phyloP scores from a whole-genome alignment of 1,284 basidiomycete species.

The Leccinum fuscescens region DNA sequence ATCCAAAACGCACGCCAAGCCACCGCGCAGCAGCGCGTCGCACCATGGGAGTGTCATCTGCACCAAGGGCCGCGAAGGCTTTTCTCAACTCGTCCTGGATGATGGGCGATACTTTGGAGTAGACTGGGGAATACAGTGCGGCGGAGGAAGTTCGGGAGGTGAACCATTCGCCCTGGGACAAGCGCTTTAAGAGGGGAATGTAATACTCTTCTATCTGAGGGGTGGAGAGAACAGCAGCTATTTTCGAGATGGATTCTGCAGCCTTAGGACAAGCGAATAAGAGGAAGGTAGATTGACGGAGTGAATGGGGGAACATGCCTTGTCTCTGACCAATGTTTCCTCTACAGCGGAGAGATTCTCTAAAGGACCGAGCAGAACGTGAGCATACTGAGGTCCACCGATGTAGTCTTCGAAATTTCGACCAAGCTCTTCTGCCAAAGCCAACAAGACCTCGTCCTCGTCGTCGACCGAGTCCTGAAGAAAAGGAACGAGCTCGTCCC shows the following conservation, averaged over 20 bases:
- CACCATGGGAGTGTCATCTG: slow-evolving; percentile 99
- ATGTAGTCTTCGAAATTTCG: slow-evolving; percentile 92
- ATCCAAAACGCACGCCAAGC: slow-evolving; percentile 73
- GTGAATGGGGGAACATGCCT: slow-evolving; percentile 52
- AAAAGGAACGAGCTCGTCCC: slow-evolving; percentile 96
- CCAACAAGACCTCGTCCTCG: slow-evolving; percentile 97
- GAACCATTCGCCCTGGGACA: slow-evolving; percentile 98
- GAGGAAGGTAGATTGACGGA: slow-evolving; percentile 7
- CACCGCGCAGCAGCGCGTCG: slow-evolving; percentile 94
- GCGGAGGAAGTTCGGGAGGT: slow-evolving; percentile 98
- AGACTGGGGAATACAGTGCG: slow-evolving; percentile 92
- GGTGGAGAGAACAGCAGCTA: slow-evolving; percentile 77
- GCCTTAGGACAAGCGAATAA: slow-evolving; percentile 55
- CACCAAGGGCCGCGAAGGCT: slow-evolving; percentile 80
- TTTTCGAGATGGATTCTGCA: slow-evolving; percentile 93
- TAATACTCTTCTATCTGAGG: slow-evolving; percentile 89
- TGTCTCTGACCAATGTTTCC: slow-evolving; percentile 97
- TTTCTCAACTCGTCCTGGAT: slow-evolving; percentile 90
- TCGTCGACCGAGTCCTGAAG: slow-evolving; percentile 98
- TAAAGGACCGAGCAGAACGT: slow-evolving; percentile 87
- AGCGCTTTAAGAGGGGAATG: slow-evolving; percentile 87
- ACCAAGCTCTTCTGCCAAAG: slow-evolving; percentile 94
- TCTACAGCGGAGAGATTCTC: slow-evolving; percentile 97
- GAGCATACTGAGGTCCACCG: slow-evolving; percentile 87
- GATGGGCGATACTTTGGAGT: slow-evolving; percentile 70